Evolutionary conservation across 2,329 filamentous ascomycete genomes (phyloP).

Genomic region (Cordyceps farinosa): DNA sequence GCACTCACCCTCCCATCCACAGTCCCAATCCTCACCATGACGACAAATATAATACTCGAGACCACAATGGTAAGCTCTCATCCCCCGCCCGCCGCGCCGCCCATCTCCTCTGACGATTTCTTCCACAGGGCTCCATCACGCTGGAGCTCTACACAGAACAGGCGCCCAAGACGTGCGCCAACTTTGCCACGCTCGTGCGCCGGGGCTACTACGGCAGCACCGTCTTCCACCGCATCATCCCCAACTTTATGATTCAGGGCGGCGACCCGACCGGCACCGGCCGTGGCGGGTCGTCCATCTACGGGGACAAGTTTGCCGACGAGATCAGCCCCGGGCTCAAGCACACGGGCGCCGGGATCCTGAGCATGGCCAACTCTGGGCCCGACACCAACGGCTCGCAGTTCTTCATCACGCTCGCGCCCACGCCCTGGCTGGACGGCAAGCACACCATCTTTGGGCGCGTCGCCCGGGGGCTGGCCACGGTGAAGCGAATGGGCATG

Average conservation of each 20-base stretch:
- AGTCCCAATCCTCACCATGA: slow-evolving; percentile 48
- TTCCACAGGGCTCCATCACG: slow-evolving; percentile 68
- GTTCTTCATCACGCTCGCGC: slow-evolving; percentile 93
- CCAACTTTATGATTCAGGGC: slow-evolving; percentile 93
- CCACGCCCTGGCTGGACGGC: slow-evolving; percentile 92
- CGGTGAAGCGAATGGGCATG: slow-evolving; percentile 84
- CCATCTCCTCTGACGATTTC: not conserved
- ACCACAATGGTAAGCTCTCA: slow-evolving; percentile 69
- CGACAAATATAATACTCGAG: slow-evolving; percentile 74
- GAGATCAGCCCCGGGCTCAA: slow-evolving; percentile 77
- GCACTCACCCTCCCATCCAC: not conserved
- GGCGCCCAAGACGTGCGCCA: slow-evolving; percentile 83
- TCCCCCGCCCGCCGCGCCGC: not conserved
- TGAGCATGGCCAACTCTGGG: slow-evolving; percentile 95
- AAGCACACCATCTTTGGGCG: slow-evolving; percentile 97
- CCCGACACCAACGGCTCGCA: slow-evolving; percentile 92
- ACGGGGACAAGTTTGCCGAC: slow-evolving; percentile 90
- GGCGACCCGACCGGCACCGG: slow-evolving; percentile 94
- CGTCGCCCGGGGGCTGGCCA: slow-evolving; percentile 75
- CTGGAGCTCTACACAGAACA: slow-evolving; percentile 88
- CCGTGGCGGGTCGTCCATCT: slow-evolving; percentile 83
- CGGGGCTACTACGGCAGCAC: slow-evolving; percentile 85
- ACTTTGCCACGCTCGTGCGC: slow-evolving; percentile 76
- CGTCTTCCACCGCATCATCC: slow-evolving; percentile 91
- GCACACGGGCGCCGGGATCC: slow-evolving; percentile 88